A percentile compares a stretch with the other conserved stretches of the same genome.
Conservation (phyloP, 2,329 filamentous ascomycete genomes). For the Arthrinium puccinioides region DNA sequence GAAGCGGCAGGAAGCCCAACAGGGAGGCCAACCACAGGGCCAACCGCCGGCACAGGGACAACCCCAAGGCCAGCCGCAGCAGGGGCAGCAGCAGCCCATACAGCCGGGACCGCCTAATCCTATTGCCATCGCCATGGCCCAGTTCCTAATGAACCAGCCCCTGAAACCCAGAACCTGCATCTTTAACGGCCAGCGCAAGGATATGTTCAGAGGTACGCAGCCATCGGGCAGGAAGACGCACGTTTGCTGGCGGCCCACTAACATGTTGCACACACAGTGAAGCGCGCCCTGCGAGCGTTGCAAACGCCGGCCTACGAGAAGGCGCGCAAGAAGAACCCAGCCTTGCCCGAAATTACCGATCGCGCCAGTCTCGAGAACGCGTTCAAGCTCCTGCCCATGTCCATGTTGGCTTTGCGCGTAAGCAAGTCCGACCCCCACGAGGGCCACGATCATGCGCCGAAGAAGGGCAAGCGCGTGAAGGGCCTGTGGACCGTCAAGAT, state of each 20-base stretch:
- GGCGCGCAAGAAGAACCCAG: slow-evolving; percentile 80
- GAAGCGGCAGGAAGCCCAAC: slow-evolving; percentile 28
- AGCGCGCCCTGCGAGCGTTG: slow-evolving; percentile 86
- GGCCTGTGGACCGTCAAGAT: slow-evolving; percentile 94
- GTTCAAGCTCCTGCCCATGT: slow-evolving; percentile 92
- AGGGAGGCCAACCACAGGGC: slow-evolving; percentile 15
- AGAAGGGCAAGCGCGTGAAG: slow-evolving; percentile 84
- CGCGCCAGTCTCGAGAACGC: slow-evolving; percentile 83
- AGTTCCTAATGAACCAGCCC: slow-evolving; percentile 76
- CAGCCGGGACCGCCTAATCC: slow-evolving; percentile 78
- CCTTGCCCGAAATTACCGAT: slow-evolving; percentile 82
- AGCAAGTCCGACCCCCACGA: slow-evolving; percentile 72
- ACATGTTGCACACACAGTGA: slow-evolving; percentile 52
- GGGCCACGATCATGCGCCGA: slow-evolving; percentile 63
- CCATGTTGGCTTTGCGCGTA: slow-evolving; percentile 87
- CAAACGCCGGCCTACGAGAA: slow-evolving; percentile 86
- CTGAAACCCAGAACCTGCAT: slow-evolving; percentile 89
- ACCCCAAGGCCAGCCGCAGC: slow-evolving; percentile 28
- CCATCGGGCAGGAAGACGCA: neutral
- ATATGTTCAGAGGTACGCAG: slow-evolving; percentile 83
- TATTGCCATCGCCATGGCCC: slow-evolving; percentile 79
- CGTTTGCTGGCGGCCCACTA: slow-evolving; percentile 1
- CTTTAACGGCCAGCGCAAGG: slow-evolving; percentile 90
- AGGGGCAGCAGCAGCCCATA: slow-evolving; percentile 58
- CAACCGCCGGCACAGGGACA: slow-evolving; percentile 19